Base-by-base conservation (phyloP, 306 rosid species). In the Malus orientalis region DNA sequence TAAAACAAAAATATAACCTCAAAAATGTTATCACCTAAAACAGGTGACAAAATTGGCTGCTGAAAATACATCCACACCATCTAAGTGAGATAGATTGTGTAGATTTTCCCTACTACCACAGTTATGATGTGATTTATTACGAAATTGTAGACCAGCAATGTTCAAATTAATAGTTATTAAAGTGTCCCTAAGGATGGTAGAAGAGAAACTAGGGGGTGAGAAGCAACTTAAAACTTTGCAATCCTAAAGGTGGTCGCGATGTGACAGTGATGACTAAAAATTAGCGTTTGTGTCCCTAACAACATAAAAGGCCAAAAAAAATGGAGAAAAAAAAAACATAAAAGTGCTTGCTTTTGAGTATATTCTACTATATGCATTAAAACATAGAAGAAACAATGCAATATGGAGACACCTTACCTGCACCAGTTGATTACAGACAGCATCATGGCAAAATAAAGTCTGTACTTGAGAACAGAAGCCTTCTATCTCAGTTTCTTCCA, bases 381-480 rank as follows among this genome's bases (percentile, higher is more conserved):
- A 76, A 73, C 71, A 74, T 18, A 69, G 32, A 68, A 36, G 9
- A 67, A 68, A 42, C 55, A 19, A 62, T 16, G 42, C 22, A 8
- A 45, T 20, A 7, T 29, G 44, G 49, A 74, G 67, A 32, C 67
- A 27, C 70, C 71, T 30, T 51, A 93, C 98, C 77, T 95, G 98
- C 57, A 95, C 99, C 87, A 95, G 97, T 92, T 95, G 99, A 83
- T 95, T 87, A 78, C 82, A 83, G 67, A 90, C 81, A 4, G 99
- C 99, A 74, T 95, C 99, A 76, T 92, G 99, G 87, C 99, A 95
- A 88, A 90, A 92, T 82, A 95, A 84, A 73, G 99, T 89, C 84
- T 92, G 97, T 51, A 89, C 99, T 91, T 91, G 85, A 85, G 99
- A 91, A 73, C 73, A 84, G 85, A 95, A 95, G 61, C 99, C 99